These are phyloP conservation scores for Phytophthora litchii DNA, from an alignment of 352 stramenopile species.

Conservation along the genomic window DNA sequence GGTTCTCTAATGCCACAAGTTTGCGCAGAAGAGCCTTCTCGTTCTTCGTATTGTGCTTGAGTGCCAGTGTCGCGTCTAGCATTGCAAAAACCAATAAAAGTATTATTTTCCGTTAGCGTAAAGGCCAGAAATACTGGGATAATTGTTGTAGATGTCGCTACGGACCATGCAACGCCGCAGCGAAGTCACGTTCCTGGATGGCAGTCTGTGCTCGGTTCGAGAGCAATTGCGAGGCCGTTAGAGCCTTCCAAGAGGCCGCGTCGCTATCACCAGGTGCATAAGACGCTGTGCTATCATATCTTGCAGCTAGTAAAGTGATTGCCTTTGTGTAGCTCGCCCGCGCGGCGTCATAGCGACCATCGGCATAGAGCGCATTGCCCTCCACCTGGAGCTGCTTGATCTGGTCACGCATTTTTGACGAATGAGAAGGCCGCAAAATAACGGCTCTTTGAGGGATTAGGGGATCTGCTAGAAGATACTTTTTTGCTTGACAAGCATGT, in stretches of 20 bases:
- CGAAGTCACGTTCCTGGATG: conserved; percentile 80
- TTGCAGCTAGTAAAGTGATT: conserved; percentile 34
- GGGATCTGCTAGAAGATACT: conserved; percentile 10
- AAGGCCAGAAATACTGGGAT: background rate
- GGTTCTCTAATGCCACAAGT: conserved; percentile 71
- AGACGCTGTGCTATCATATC: conserved; percentile 8
- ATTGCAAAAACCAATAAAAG: conserved; percentile 3
- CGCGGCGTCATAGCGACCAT: conserved; percentile 65
- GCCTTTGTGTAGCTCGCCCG: conserved; percentile 55
- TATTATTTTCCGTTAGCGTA: conserved; percentile 6
- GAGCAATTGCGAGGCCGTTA: conserved; percentile 47
- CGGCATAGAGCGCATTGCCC: conserved; percentile 59
- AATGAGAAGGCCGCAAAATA: conserved; percentile 5
- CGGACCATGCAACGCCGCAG: conserved; percentile 56
- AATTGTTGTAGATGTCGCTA: background rate
- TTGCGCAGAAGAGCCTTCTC: conserved; percentile 71
- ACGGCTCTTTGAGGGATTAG: conserved; percentile 5
- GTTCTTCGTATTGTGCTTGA: conserved; percentile 59
- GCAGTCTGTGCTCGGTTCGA: conserved; percentile 74
- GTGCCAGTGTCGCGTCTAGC: conserved; percentile 56
- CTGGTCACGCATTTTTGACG: conserved; percentile 25
- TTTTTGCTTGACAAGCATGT: conserved; percentile 13
- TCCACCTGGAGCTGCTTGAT: conserved; percentile 46
- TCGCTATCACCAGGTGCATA: background rate
- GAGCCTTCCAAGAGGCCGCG: conserved; percentile 18